phyloP scores from a whole-genome alignment of 352 stramenopile species.

The Phytophthora palmivora region DNA sequence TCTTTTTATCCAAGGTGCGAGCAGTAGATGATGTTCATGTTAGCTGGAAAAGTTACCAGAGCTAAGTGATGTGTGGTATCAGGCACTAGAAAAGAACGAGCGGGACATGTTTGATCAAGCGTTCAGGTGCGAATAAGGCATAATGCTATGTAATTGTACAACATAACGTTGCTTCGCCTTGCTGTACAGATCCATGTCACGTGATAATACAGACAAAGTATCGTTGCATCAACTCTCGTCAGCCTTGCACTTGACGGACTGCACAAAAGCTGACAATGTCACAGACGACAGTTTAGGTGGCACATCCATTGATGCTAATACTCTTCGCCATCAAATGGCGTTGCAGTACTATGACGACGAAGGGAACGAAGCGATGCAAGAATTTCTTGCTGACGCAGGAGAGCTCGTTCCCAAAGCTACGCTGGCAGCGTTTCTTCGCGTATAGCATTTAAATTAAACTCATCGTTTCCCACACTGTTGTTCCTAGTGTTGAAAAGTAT shows the following conservation, averaged over 20 bases:
- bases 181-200: constrained; percentile 21
- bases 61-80: background rate
- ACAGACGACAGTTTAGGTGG: background rate
- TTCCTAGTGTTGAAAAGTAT: no score
- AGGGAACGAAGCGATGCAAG: constrained; percentile 9
- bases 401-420: constrained; percentile 19
- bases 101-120: constrained; percentile 35
- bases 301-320: constrained; percentile 16
- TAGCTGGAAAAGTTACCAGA: no score
- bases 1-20: constrained; percentile 57
- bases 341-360: constrained; percentile 40
- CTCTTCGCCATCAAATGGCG: constrained; percentile 28
- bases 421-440: constrained; percentile 25
- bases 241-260: background rate
- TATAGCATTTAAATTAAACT: constrained; percentile 13
- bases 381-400: constrained; percentile 7
- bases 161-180: constrained; percentile 7
- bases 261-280: background rate
- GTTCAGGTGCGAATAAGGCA: constrained; percentile 47
- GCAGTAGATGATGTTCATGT: background rate
- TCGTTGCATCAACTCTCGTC: constrained; percentile 26
- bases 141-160: no score
- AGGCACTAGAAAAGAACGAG: constrained; percentile 36
- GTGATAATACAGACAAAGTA: constrained; percentile 14
- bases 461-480: background rate